These are phyloP conservation scores for Phalaenopsis equestris DNA, from an alignment of 106 monocot genomes.

Conservation along the genomic window DNA sequence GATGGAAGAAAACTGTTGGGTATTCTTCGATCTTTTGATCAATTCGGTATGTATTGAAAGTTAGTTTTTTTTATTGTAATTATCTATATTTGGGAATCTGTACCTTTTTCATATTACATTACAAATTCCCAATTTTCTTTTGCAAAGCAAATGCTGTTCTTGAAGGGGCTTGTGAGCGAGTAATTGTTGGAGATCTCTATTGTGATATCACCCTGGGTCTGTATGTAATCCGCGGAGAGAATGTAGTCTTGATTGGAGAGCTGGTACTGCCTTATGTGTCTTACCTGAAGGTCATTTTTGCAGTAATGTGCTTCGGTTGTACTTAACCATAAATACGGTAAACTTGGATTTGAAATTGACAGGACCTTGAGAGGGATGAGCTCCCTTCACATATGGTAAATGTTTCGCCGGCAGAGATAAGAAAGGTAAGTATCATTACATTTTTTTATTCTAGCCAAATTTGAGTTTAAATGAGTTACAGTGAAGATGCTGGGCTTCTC, in stretches of 20 bases:
- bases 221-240: conserved; percentile 91
- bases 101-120: not conserved
- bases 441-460: not conserved
- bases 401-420: conserved; percentile 70
- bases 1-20: conserved; percentile 93
- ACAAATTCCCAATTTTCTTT: not conserved
- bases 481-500: not conserved
- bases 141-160: conserved; percentile 88
- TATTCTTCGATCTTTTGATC: conserved; percentile 94
- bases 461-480: too few species aligned
- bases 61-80: not conserved
- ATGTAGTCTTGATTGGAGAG: conserved; percentile 90
- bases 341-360: not conserved
- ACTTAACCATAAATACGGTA: conserved; percentile 1
- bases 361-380: conserved; percentile 75
- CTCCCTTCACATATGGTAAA: conserved; percentile 70
- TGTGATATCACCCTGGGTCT: conserved; percentile 86
- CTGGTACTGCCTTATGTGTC: conserved; percentile 40
- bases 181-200: conserved; percentile 81
- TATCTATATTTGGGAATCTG: not conserved
- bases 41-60: conserved; percentile 58
- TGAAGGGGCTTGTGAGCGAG: conserved; percentile 83
- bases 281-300: not conserved
- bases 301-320: not conserved
- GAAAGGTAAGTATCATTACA: conserved; percentile 36